A percentile compares a stretch with the other conserved stretches of the same genome.
Evolutionary conservation across 78 protist genomes (phyloP).

Genomic region (Blattamonas nauphoetae): DNA sequence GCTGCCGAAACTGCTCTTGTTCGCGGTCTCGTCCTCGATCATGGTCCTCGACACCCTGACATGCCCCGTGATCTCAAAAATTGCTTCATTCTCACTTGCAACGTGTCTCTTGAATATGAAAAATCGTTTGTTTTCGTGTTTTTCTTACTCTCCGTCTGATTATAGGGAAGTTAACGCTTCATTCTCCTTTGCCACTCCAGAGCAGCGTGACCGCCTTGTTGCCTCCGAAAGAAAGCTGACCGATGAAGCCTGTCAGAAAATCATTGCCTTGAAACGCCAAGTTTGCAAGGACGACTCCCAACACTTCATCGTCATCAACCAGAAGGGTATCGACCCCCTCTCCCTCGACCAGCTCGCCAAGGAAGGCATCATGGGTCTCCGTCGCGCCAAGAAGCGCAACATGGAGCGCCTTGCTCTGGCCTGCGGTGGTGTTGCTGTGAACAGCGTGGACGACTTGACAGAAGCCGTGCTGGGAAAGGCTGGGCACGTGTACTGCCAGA

Average conservation of each 20-base stretch:
- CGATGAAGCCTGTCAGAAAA: constrained; percentile 70
- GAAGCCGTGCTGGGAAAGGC: constrained; percentile 81
- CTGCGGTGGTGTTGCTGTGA: constrained; percentile 79
- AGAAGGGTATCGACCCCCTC: constrained; percentile 98
- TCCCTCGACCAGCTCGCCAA: constrained; percentile 88
- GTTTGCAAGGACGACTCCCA: constrained; percentile 65
- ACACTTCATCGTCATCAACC: constrained; percentile 85
- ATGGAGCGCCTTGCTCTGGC: constrained; percentile 87
- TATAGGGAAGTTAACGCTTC: constrained; percentile 78
- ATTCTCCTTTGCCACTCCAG: constrained; percentile 70
- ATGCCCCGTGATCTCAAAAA: constrained; percentile 80
- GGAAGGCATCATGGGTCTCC: constrained; percentile 85
- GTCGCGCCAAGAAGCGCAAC: constrained; percentile 96
- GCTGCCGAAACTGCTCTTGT: constrained; percentile 44
- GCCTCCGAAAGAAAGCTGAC: constrained; percentile 83
- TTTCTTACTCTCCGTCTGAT: not conserved
- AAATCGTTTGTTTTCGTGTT: constrained; percentile 53
- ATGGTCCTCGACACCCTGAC: constrained; percentile 97
- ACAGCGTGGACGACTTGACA: constrained; percentile 78
- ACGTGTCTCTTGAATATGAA: constrained; percentile 95
- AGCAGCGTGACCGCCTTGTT: constrained; percentile 76
- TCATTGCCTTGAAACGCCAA: constrained; percentile 82
- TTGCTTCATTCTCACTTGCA: constrained; percentile 72
- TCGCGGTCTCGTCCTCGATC: constrained; percentile 96
- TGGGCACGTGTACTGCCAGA: constrained; percentile 78